phyloP scores from a whole-genome alignment of 2,329 filamentous ascomycete species.

The Grosmannia penicillata region DNA sequence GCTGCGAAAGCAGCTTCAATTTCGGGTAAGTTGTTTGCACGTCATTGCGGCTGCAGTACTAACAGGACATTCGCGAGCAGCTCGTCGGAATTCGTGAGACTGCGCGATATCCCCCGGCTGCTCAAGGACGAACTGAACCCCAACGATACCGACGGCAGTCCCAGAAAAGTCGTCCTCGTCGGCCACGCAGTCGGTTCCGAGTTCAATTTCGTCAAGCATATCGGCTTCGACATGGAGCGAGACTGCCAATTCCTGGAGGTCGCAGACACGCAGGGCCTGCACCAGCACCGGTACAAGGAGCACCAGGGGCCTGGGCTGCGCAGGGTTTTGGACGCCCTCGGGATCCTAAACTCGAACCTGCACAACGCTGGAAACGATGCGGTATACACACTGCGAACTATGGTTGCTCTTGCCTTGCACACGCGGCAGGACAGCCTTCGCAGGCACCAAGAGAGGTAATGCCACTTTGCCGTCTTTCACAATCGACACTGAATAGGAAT shows the following conservation, averaged over 20 bases:
- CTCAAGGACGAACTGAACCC: conserved; percentile 15
- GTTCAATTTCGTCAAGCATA: conserved; percentile 45
- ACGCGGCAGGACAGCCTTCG: conserved; percentile 16
- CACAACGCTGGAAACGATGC: conserved; percentile 87
- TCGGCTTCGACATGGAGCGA: conserved; percentile 47
- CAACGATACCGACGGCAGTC: conserved; percentile 1
- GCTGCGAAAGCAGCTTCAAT: conserved; percentile 58
- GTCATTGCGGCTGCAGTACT: too few species aligned
- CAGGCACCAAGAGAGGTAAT: conserved; percentile 3
- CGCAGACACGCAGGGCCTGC: conserved; percentile 61
- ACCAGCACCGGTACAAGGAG: conserved; percentile 44
- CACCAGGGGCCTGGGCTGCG: conserved; percentile 40
- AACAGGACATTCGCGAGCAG: neutral
- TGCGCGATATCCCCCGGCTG: conserved; percentile 17
- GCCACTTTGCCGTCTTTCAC: too few species aligned
- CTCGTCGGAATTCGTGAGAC: conserved; percentile 17
- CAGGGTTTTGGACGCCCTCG: conserved; percentile 47
- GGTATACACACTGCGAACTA: conserved; percentile 58
- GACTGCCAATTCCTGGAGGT: conserved; percentile 43
- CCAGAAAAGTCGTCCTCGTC: conserved; percentile 50
- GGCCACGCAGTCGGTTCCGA: conserved; percentile 62
- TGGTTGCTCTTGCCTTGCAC: conserved; percentile 44
- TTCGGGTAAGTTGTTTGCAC: conserved; percentile 37
- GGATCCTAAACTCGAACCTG: conserved; percentile 47
- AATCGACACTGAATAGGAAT: too few species aligned